These are phyloP conservation scores for Suillus variegatus DNA, from an alignment of 768 basidiomycete species.

Conservation along the genomic window DNA sequence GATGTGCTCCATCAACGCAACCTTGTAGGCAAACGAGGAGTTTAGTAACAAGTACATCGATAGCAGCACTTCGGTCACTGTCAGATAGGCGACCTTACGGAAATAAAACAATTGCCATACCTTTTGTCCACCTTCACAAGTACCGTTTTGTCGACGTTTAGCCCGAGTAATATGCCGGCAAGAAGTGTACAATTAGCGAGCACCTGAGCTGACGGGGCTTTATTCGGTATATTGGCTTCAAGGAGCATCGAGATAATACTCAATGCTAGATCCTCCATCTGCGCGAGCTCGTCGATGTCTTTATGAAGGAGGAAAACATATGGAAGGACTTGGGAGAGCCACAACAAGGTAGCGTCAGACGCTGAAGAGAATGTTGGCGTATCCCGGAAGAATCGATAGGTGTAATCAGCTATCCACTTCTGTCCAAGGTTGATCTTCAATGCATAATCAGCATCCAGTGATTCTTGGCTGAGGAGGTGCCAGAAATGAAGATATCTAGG, in stretches of 20 bases:
- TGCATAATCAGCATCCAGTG: conserved; percentile 2
- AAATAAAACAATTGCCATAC: neutral
- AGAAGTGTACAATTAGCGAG: conserved; percentile 14
- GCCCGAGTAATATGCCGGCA: conserved; percentile 10
- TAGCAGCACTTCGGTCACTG: neutral
- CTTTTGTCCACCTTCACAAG: conserved; percentile 14
- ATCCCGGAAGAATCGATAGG: conserved; percentile 7
- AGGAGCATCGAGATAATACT: conserved; percentile 4
- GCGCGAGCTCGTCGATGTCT: conserved; percentile 3
- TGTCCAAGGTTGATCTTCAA: conserved; percentile 5
- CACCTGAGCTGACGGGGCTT: conserved; percentile 5
- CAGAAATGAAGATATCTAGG: conserved; percentile 8
- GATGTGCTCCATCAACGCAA: conserved; percentile 2
- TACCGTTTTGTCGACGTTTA: conserved; percentile 10
- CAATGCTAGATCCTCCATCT: conserved; percentile 5
- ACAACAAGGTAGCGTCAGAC: conserved; percentile 5
- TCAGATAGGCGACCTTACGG: neutral
- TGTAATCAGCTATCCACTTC: conserved; percentile 7
- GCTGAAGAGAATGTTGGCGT: conserved; percentile 6
- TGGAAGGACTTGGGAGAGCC: conserved; percentile 12
- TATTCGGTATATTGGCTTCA: neutral
- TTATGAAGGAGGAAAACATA: conserved; percentile 7
- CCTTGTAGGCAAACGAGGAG: neutral
- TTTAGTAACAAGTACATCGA: neutral
- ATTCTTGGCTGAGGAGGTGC: conserved; percentile 7